Evolutionary conservation across 108 stramenopile genomes (phyloP).

Genomic region (Nitzschia palea): DNA sequence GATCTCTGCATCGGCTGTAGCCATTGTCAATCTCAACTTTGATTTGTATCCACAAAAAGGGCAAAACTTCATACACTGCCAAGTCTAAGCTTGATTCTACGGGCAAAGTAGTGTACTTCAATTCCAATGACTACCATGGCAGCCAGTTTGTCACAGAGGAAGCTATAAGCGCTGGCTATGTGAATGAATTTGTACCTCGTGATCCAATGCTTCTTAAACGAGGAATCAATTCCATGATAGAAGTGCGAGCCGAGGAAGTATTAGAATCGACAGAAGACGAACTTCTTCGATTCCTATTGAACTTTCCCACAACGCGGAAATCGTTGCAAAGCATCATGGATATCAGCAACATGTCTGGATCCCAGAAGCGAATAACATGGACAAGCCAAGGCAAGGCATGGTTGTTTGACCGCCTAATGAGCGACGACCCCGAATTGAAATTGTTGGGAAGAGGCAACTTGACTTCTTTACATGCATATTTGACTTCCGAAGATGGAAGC

Average conservation of each 20-base stretch:
- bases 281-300: slow-evolving; percentile 53
- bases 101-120: slow-evolving; percentile 57
- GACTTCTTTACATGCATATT: slow-evolving; percentile 29
- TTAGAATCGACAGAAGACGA: slow-evolving; percentile 47
- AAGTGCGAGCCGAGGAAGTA: slow-evolving; percentile 36
- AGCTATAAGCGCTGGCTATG: slow-evolving; percentile 52
- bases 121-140: slow-evolving; percentile 74
- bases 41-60: too few relatives aligned
- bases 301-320: slow-evolving; percentile 47
- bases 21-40: too few relatives aligned
- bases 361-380: slow-evolving; percentile 51
- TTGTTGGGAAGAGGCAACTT: slow-evolving; percentile 39
- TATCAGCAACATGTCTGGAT: slow-evolving; percentile 42
- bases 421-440: slow-evolving; percentile 39
- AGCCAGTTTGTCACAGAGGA: slow-evolving; percentile 49
- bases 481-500: too few relatives aligned
- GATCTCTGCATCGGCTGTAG: too few relatives aligned
- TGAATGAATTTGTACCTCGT: slow-evolving; percentile 17
- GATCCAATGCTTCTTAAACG: slow-evolving; percentile 36
- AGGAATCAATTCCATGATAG: slow-evolving; percentile 36
- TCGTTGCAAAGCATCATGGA: slow-evolving; percentile 51
- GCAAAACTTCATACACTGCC: slow-evolving; percentile 16
- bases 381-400: slow-evolving; percentile 59
- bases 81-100: not conserved
- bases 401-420: slow-evolving; percentile 66